A percentile compares a stretch with the other conserved stretches of the same genome.
phyloP scores from a whole-genome alignment of 768 basidiomycete species.

The Trametes sanguinea region DNA sequence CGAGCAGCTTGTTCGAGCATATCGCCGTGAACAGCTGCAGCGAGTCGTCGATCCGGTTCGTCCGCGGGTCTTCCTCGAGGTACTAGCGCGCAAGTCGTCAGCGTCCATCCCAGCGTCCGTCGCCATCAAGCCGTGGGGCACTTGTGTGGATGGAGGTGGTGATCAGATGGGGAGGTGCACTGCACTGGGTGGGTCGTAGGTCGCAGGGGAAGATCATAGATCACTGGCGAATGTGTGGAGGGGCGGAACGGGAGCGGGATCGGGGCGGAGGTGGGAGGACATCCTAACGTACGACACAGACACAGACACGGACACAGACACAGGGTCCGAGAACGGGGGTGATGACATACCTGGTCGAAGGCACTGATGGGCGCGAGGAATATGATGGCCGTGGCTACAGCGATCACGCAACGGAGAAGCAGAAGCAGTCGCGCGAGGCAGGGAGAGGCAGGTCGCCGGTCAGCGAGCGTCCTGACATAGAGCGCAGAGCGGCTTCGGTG shows the following conservation, averaged over 20 bases:
- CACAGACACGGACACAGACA: too few species aligned
- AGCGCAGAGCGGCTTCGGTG: too few species aligned
- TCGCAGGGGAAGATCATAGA: too few species aligned
- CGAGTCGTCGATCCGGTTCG: conserved; percentile 82
- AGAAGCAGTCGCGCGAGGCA: neutral
- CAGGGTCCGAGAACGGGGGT: neutral
- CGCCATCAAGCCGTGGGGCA: neutral
- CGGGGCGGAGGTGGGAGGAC: too few species aligned
- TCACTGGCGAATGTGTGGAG: too few species aligned
- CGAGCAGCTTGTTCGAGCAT: conserved; percentile 74
- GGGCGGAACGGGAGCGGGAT: too few species aligned
- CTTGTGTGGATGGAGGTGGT: too few species aligned
- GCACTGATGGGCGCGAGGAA: conserved; percentile 86
- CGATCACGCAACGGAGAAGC: neutral
- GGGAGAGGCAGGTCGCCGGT: too few species aligned
- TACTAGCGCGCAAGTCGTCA: conserved; percentile 46
- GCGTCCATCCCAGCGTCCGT: neutral
- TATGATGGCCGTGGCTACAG: conserved; percentile 76
- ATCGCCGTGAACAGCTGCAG: conserved; percentile 75
- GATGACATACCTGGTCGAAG: conserved; percentile 69
- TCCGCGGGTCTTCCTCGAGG: conserved; percentile 77
- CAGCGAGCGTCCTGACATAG: too few species aligned
- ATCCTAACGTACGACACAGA: too few species aligned
- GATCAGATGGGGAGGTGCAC: too few species aligned
- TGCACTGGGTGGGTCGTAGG: too few species aligned